phyloP scores from a whole-genome alignment of 768 basidiomycete genomes.

The Boletus reticulatus region DNA sequence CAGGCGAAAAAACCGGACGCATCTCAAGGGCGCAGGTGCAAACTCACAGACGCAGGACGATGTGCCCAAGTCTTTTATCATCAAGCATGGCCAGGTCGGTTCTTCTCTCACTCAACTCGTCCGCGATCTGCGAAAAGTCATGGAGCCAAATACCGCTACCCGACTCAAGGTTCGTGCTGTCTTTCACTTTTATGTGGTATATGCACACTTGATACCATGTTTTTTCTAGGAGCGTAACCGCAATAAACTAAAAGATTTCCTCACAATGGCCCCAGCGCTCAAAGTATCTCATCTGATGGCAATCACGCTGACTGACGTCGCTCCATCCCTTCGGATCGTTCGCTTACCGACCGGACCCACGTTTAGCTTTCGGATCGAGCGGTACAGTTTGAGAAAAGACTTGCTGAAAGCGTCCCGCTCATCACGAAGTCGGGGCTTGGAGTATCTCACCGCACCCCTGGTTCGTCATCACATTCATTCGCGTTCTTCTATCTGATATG shows the following conservation, averaged over 20 bases:
- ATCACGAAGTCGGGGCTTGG: slow-evolving; percentile 76
- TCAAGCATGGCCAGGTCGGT: slow-evolving; percentile 95
- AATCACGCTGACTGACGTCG: slow-evolving; percentile 81
- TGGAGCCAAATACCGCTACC: slow-evolving; percentile 97
- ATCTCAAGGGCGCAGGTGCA: slow-evolving; percentile 59
- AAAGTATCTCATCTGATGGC: slow-evolving; percentile 92
- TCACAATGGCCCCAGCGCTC: slow-evolving; percentile 87
- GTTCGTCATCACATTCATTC: slow-evolving; percentile 43
- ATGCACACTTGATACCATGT: slow-evolving; percentile 6
- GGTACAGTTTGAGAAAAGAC: slow-evolving; percentile 91
- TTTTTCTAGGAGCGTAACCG: slow-evolving; percentile 75
- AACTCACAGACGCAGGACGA: slow-evolving; percentile 34
- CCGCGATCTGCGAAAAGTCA: slow-evolving; percentile 88
- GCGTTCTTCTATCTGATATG: neutral
- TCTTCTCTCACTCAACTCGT: slow-evolving; percentile 85
- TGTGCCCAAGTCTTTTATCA: slow-evolving; percentile 89
- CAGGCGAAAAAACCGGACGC: slow-evolving; percentile 77
- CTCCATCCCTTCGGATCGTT: slow-evolving; percentile 84
- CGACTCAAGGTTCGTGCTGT: slow-evolving; percentile 67
- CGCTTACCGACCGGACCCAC: slow-evolving; percentile 90
- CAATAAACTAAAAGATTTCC: slow-evolving; percentile 91
- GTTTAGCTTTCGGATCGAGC: slow-evolving; percentile 86
- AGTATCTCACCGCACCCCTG: slow-evolving; percentile 89
- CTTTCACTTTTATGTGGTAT: neutral
- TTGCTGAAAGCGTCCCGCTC: slow-evolving; percentile 62